Conservation (phyloP, 2,329 filamentous ascomycete species). For the Bipolaris zeicola region DNA sequence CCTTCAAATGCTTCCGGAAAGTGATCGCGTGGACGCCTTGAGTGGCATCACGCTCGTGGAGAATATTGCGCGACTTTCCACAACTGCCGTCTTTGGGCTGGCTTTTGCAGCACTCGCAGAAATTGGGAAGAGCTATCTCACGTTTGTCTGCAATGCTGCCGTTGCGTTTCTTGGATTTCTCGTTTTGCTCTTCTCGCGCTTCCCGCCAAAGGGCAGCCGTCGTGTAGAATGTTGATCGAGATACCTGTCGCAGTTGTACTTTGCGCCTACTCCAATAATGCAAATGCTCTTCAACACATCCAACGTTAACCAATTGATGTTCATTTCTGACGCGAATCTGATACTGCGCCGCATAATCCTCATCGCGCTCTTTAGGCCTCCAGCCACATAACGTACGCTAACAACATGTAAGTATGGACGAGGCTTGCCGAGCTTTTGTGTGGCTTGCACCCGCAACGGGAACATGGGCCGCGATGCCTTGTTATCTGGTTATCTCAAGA, state of each 20-base stretch:
- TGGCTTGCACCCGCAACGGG: neutral
- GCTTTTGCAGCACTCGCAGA: slow-evolving; percentile 68
- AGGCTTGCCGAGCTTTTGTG: neutral
- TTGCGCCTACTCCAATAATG: neutral
- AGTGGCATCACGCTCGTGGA: slow-evolving; percentile 73
- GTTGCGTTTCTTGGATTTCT: slow-evolving; percentile 60
- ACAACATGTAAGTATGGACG: neutral
- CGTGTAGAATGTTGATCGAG: slow-evolving; percentile 2
- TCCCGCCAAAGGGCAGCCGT: slow-evolving; percentile 52
- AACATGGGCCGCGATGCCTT: neutral
- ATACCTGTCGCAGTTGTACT: neutral
- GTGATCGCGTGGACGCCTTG: slow-evolving; percentile 68
- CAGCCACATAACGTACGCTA: neutral
- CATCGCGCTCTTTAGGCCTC: neutral
- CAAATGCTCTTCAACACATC: too few relatives aligned
- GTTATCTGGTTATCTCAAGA: neutral
- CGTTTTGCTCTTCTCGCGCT: slow-evolving; percentile 53
- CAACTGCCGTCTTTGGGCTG: slow-evolving; percentile 68
- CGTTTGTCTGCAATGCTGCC: slow-evolving; percentile 70
- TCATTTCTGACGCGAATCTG: neutral
- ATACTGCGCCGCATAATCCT: too few relatives aligned
- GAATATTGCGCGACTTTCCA: slow-evolving; percentile 68
- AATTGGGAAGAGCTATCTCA: slow-evolving; percentile 64
- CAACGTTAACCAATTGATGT: too few relatives aligned
- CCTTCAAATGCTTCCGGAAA: slow-evolving; percentile 68